These are phyloP conservation scores for Calonectria ilicicola DNA, from an alignment of 2,329 filamentous ascomycete genomes.

Conservation along the genomic window DNA sequence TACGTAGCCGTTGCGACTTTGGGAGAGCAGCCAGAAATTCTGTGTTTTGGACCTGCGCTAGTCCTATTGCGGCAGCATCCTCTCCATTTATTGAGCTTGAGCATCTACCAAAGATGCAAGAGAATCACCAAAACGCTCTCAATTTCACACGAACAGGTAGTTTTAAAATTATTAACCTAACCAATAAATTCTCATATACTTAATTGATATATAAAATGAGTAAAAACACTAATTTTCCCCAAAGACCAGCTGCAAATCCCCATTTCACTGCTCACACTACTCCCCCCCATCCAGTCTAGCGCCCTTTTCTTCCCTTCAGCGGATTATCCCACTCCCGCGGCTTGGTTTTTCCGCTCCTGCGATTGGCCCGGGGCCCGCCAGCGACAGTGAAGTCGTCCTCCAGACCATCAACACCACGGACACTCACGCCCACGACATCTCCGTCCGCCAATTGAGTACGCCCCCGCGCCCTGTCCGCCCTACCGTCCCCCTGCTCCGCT, in stretches of 20 bases:
- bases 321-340: conserved; percentile 44
- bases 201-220: not conserved
- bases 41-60: conserved; percentile 24
- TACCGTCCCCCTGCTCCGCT: not conserved
- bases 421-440: conserved; percentile 34
- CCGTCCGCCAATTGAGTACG: conserved; percentile 51
- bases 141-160: not conserved
- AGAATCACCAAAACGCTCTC: not conserved
- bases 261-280: not conserved
- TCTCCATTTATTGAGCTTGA: not conserved
- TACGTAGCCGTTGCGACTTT: not conserved
- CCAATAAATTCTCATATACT: not conserved
- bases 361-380: conserved; percentile 36
- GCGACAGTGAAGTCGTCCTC: conserved; percentile 23
- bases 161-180: not conserved
- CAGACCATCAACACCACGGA: conserved; percentile 38
- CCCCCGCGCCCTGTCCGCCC: not conserved
- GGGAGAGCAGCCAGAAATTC: not conserved
- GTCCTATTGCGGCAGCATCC: conserved; percentile 1
- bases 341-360: conserved; percentile 47
- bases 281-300: conserved; percentile 28
- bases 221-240: not conserved
- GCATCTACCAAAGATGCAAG: not conserved
- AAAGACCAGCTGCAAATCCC: not conserved
- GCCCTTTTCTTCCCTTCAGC: not conserved